Percentiles rank a stretch among this genome's conserved stretches.
These are phyloP conservation scores for Boletus sensibilis DNA, from an alignment of 768 basidiomycete genomes.

Conservation along the genomic window DNA sequence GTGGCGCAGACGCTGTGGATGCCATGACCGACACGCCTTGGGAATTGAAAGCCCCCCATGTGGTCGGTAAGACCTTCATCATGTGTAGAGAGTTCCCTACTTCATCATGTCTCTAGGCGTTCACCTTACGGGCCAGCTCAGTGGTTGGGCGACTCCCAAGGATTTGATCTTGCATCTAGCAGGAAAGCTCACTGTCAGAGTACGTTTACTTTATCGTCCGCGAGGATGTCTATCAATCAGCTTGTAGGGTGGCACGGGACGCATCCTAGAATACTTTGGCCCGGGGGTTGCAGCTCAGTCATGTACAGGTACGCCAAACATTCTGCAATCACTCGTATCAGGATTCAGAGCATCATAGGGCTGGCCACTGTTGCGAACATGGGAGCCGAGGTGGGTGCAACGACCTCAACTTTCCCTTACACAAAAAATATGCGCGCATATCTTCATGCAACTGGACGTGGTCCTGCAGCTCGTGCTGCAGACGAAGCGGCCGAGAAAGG, in stretches of 20 bases:
- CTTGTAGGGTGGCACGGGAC: slow-evolving; percentile 87
- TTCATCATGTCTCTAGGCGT: slow-evolving; percentile 52
- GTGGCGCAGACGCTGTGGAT: slow-evolving; percentile 97
- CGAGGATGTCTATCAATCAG: slow-evolving; percentile 1
- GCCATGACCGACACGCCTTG: slow-evolving; percentile 98
- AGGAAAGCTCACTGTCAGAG: slow-evolving; percentile 90
- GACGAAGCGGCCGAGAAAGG: slow-evolving; percentile 77
- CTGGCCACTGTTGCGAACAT: slow-evolving; percentile 97
- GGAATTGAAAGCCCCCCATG: slow-evolving; percentile 90
- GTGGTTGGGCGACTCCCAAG: slow-evolving; percentile 93
- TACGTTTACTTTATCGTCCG: slow-evolving; percentile 38
- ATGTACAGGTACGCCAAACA: slow-evolving; percentile 67
- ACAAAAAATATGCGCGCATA: slow-evolving; percentile 87
- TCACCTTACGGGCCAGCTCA: slow-evolving; percentile 82
- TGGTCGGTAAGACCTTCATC: slow-evolving; percentile 56
- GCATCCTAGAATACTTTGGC: slow-evolving; percentile 96
- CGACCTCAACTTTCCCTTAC: slow-evolving; percentile 97
- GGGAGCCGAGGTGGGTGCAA: slow-evolving; percentile 99
- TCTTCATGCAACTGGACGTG: slow-evolving; percentile 85
- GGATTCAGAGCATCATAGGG: slow-evolving; percentile 40
- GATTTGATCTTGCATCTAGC: slow-evolving; percentile 94
- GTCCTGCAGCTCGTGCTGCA: slow-evolving; percentile 81
- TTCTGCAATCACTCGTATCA: neutral
- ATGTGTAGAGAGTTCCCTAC: neutral
- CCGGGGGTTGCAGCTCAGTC: slow-evolving; percentile 87